Evolutionary conservation across 2,329 filamentous ascomycete genomes (phyloP), one percentile per base, ranked within the genome.

Genomic region (Colletotrichum horii): DNA sequence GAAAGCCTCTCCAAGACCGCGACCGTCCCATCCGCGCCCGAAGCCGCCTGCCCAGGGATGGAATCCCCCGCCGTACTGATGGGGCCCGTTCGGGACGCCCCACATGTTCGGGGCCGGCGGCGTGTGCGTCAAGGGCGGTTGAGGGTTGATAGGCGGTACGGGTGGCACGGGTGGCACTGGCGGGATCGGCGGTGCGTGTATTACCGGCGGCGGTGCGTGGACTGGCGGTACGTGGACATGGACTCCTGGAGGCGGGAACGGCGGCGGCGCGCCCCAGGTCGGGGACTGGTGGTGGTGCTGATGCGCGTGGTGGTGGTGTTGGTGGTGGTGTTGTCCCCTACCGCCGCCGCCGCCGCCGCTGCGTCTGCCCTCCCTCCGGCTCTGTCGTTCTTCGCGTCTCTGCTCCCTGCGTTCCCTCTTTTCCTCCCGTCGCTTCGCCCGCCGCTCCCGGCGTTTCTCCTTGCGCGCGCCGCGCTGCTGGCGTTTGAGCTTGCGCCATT

Each of bases 401-500:
- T 80, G 77, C 71, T 82, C 80, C 16, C 80, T 83, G 19, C 78
- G 77, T 66, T 83, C 84, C 36, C 79, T 81, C n/a, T 77, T 82
- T 66, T 85, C 83, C 5, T 79, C 82, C 60, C 79, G 83, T 12
- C 79, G 78, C 58, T 78, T 79, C 67, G 77, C 77, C 26, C 80
- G 81, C 4, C 81, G 78, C 58, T 82, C 80, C 28, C 80, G 82
- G 69, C 81, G 84, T 12, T 79, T 79, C 3, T 84, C 80, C 70
- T 79, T 83, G 61, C 80, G 80, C 56, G 80, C 77, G 24, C 80
- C 80, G 70, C 79, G 81, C 71, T 82, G 80, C 72, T 84, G 76
- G 66, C 79, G 81, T 60, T 79, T 82, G 56, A 80, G 75, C 71
- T 79, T 79, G 71, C 86, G 87, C 83, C 88, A 90, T 70, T 85